These are phyloP conservation scores for Carallia brachiata DNA, from an alignment of 345 rosid genomes.

Conservation along the genomic window DNA sequence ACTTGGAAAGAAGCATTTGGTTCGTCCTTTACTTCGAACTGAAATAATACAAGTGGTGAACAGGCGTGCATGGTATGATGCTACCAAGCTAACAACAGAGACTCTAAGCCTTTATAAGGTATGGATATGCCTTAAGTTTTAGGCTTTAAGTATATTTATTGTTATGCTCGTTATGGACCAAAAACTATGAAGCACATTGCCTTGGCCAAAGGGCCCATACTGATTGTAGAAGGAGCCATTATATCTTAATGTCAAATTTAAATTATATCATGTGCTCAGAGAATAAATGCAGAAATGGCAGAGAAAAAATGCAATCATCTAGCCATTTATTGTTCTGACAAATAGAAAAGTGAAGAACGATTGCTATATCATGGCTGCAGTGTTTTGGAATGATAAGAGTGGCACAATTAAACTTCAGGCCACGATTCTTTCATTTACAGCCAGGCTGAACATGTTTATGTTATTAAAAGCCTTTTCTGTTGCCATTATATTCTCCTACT, in stretches of 20 bases:
- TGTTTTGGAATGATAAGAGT: not conserved
- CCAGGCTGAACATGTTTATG: not conserved
- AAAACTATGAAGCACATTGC: not conserved
- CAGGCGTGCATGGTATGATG: slow-evolving; percentile 92
- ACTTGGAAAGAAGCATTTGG: slow-evolving; percentile 94
- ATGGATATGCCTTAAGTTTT: slow-evolving; percentile 11
- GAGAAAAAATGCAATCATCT: no score
- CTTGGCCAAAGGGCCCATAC: no score
- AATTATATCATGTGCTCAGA: no score
- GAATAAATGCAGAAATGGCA: no score
- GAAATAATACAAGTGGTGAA: slow-evolving; percentile 94
- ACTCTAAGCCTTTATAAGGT: slow-evolving; percentile 88
- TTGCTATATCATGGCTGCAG: no score
- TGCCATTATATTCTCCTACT: no score
- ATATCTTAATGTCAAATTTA: no score
- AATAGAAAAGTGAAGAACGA: no score
- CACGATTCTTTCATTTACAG: not conserved
- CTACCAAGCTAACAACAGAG: slow-evolving; percentile 74
- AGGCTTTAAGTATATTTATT: not conserved
- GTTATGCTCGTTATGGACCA: not conserved
- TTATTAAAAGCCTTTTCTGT: not conserved
- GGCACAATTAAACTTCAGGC: no score
- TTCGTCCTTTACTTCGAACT: slow-evolving; percentile 76
- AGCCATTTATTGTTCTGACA: no score
- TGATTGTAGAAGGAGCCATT: no score